Base-by-base conservation (phyloP, 2,329 filamentous ascomycete genomes). In the Clonostachys rhizophaga region DNA sequence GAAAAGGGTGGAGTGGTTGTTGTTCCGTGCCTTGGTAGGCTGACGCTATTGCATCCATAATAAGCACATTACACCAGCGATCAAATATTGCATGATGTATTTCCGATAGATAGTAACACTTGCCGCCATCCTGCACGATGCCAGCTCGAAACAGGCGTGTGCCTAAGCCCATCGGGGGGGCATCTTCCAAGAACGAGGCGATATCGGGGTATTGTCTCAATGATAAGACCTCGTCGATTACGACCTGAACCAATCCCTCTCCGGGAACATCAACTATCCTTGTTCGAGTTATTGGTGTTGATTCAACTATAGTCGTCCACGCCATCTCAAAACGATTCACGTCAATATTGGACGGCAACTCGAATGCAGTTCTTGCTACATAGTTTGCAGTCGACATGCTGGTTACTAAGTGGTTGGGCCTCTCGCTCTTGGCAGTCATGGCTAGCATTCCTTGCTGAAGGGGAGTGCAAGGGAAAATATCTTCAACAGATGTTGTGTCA, bases 391-490 rank as follows among this genome's bases (percentile, higher is more conserved):
- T 10, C 9, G 24, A 10, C 9, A 30, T 10, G 9, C 24, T 30
- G 24, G 8, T 30, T 30, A 10, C 24, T 9, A 9, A 30, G 24
- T 30, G 24, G 3, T 30, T 30, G 24, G 3, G 9, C 9, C 9
- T 30, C 24, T 30, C 45, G 7, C 46, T 41, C 35, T 42, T 37
- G 30, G 44, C 24, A 6, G 52, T 49, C n/a, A 46, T 34, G 14
- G 50, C 46, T 18, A 52, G 33, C 34, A 71, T 55, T 4, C 65
- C 63, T 48, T 64, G 61, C 42, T 70, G 67, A 4, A 69, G 49
- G 3, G 62, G 52, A 2, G 64, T 62, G 49, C 65, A 67, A 6
- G 67, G 67, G 40, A 62, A 69, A 1, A 61, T 46, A 49, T 70
- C 66, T 24, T 64, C 55, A n/a, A 63, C 50, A 5, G 43, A 41